phyloP scores from a whole-genome alignment of 495 filamentous ascomycete species.

The Neurospora sp. region DNA sequence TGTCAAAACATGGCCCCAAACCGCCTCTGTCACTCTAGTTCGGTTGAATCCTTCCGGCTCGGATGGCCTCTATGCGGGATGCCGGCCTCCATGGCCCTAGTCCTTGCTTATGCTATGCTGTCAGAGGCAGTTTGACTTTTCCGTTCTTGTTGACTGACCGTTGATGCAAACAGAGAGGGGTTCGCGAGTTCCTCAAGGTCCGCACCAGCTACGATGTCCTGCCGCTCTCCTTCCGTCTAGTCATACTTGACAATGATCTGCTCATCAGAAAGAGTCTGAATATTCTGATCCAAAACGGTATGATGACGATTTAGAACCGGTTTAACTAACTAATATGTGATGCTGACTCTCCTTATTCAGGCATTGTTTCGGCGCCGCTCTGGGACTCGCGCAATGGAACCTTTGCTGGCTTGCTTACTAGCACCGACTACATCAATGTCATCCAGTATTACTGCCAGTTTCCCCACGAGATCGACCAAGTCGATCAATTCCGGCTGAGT shows the following conservation, averaged over 20 bases:
- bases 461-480: slow-evolving; percentile 74
- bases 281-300: slow-evolving; percentile 96
- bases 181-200: slow-evolving; percentile 94
- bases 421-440: slow-evolving; percentile 96
- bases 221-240: slow-evolving; percentile 91
- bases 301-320: slow-evolving; percentile 9
- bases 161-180: slow-evolving; percentile 51
- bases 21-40: neutral
- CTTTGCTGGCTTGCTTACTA: slow-evolving; percentile 90
- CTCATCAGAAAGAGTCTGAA: slow-evolving; percentile 95
- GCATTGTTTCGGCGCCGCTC: slow-evolving; percentile 93
- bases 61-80: slow-evolving; percentile 20
- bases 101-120: neutral
- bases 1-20: neutral
- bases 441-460: slow-evolving; percentile 99
- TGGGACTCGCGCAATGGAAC: slow-evolving; percentile 94
- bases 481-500: slow-evolving; percentile 90
- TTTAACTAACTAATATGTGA: neutral
- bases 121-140: neutral
- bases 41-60: neutral
- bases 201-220: slow-evolving; percentile 97
- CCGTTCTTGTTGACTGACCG: slow-evolving; percentile 6
- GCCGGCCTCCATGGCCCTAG: slow-evolving; percentile 1
- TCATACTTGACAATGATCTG: slow-evolving; percentile 88
- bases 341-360: slow-evolving; percentile 36